These are phyloP conservation scores for Salix brachista DNA, from an alignment of 345 rosid species.

Conservation along the genomic window DNA sequence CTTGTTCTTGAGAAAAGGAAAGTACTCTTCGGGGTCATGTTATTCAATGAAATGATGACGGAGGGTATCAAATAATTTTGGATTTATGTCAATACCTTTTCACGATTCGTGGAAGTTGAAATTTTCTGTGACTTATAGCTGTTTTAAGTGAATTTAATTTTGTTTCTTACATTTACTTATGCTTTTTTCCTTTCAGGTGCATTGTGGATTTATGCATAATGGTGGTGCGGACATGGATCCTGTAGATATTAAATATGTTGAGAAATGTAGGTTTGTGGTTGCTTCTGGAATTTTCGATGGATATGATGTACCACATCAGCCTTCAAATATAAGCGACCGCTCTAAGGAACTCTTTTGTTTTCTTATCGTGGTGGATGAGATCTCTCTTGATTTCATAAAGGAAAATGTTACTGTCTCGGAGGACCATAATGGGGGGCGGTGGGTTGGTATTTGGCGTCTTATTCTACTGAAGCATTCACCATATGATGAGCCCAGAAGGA, in stretches of 20 bases:
- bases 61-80: neutral
- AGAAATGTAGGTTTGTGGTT: conserved; percentile 81
- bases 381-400: conserved; percentile 58
- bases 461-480: conserved; percentile 76
- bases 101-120: neutral
- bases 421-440: conserved; percentile 63
- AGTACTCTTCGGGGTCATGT: neutral
- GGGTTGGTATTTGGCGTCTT: conserved; percentile 97
- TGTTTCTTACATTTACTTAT: conserved; percentile 3
- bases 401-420: conserved; percentile 58
- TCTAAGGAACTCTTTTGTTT: conserved; percentile 85
- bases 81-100: neutral
- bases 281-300: conserved; percentile 95
- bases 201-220: conserved; percentile 77
- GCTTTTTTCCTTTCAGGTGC: conserved; percentile 47
- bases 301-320: conserved; percentile 87
- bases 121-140: neutral
- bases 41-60: neutral
- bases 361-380: conserved; percentile 87
- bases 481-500: conserved; percentile 93
- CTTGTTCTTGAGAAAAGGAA: neutral
- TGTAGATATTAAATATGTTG: conserved; percentile 53
- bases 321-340: conserved; percentile 67
- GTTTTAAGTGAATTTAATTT: neutral
- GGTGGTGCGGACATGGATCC: conserved; percentile 89